Base-by-base conservation (phyloP, 192 early-diverging fungal species). In the Paraglomus occultum region DNA sequence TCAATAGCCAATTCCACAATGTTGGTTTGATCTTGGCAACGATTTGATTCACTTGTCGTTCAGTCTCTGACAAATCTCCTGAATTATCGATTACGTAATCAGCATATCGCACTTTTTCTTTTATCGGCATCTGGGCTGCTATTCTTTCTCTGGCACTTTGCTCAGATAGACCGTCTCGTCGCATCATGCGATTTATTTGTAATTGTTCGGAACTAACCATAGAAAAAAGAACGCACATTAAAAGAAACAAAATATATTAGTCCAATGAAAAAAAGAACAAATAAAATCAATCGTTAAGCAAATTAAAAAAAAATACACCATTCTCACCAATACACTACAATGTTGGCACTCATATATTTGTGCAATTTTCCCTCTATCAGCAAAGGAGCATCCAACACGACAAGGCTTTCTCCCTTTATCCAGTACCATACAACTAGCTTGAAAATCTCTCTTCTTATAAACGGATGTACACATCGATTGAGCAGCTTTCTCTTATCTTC, bases 381-480 rank as follows among this genome's bases (percentile, higher is more conserved):
- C 51, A 99, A 77, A n/a, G 97, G 97, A 1, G 92, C 92, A 75
- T 99, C 97, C 49, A 98, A 80, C 1, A 99, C 82, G 10, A 91
- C 90, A 12, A 94, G 52, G 6, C 79, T 71, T 2, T 87, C 73
- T 2, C 92, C 92, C 2, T 72, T 77, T 6, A 95, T 59, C 78
- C 93, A 99, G 43, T 82, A 74, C 39, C 77, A 67, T 38, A 94
- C 73, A 47, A 93, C 70, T 55, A 83, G 72, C 58, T 82, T 81
- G 11, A 94, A 72, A 71, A 97, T 95, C 65, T 93, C 91, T n/a
- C 86, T 76, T 51, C 92, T 80, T 22, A 99, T 88, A 38, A 83
- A 83, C 4, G 96, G 97, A 71, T 99, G 97, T 8, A 94, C 96
- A 71, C 88, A 90, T 2, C 64, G 69, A 72, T 99, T 98, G 49